These are phyloP conservation scores for Bretziella fagacearum DNA, from an alignment of 2,329 filamentous ascomycete genomes.

Conservation along the genomic window DNA sequence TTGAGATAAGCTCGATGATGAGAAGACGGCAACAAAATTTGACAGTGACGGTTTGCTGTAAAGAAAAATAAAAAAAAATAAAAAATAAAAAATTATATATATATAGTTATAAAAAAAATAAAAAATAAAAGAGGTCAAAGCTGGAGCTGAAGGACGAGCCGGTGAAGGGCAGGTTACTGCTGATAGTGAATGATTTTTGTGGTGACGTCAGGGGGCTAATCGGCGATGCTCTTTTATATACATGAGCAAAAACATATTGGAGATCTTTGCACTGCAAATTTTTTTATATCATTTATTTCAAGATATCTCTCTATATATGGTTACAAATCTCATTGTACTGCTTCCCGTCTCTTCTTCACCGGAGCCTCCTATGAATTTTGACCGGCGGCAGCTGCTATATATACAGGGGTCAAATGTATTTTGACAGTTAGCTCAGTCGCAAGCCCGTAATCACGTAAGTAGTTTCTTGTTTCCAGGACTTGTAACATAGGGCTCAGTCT, in stretches of 20 bases:
- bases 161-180: background rate
- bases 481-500: background rate
- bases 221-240: background rate
- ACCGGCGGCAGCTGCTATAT: too few species aligned
- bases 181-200: too few species aligned
- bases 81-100: background rate
- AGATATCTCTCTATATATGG: too few species aligned
- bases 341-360: too few species aligned
- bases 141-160: background rate
- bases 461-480: background rate
- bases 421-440: too few species aligned
- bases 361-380: too few species aligned
- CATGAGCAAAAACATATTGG: background rate
- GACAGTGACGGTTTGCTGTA: background rate
- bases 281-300: too few species aligned
- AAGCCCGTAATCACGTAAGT: too few species aligned
- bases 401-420: too few species aligned
- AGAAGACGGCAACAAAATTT: too few species aligned
- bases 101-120: background rate
- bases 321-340: too few species aligned
- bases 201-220: background rate
- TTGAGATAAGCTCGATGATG: background rate
- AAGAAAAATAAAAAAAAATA: background rate
- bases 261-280: too few species aligned
- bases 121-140: background rate